Evolutionary conservation across 331 rosid genomes (phyloP), one percentile per base, ranked within the genome.

Genomic region (Stylosanthes scabra): DNA sequence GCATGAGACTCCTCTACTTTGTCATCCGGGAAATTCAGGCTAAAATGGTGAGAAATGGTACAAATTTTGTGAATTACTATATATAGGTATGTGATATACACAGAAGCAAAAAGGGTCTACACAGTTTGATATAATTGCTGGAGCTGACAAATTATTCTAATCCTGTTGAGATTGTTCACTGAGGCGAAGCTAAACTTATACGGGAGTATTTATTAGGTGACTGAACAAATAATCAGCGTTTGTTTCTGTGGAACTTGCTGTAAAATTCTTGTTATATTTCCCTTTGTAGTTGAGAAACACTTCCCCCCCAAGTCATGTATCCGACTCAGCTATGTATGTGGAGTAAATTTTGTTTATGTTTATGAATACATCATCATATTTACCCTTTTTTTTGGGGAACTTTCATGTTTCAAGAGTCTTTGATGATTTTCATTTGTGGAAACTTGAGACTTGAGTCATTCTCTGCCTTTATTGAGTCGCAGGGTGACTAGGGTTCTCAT

Each of bases 61-160:
- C 28, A 50, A 80, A 63, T 72, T 84, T 73, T 84, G 78, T 80
- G 83, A 69, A 58, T 68, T 77, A 50, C 29, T 72, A 16, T 20
- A 20, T 11, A 40, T 40, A 41, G 20, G 72, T 57, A 16, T 80
- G 71, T 51, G 77, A 49, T 52, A 69, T 72, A 50, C 63, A 50
- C 50, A 75, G 80, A 75, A 31, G 55, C 78, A 69, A 58, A 68
- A 68, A 63, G 25, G 65, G 34, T 58, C 28, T 49, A 39, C 28
- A 58, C 16, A 59, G 59, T 16, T 16, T 52, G 25, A 52, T 14
- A 52, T 8, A 52, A 6, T 52, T 20, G 58, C 27, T 52, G 58
- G 25, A 52, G 58, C 25, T 52, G 25, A 52, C 9, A n/a, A 52
- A n/a, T 15, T 15, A 25, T 54, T 55, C 49, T 44, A 68, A 70